Conservation (phyloP, 257 asterid genomes). For the Plantago ovata region DNA sequence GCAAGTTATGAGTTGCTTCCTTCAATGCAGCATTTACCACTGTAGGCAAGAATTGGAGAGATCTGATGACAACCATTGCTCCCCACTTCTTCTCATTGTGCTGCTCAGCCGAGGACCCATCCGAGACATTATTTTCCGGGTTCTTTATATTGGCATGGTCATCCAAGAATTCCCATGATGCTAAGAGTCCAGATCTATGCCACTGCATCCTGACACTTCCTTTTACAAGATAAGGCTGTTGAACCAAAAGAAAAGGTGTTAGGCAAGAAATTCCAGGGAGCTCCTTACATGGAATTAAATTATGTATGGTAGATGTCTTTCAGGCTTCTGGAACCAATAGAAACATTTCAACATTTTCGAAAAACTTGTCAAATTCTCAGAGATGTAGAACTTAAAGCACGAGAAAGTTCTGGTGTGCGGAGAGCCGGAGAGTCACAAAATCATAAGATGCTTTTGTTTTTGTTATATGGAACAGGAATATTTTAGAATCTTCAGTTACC, state of each 20-base stretch:
- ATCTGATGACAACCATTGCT: slow-evolving; percentile 89
- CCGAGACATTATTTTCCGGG: slow-evolving; percentile 33
- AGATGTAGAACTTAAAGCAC: no score
- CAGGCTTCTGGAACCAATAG: no score
- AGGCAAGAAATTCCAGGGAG: slow-evolving; percentile 17
- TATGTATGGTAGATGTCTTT: no score
- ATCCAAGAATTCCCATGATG: slow-evolving; percentile 91
- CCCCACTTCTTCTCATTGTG: slow-evolving; percentile 82
- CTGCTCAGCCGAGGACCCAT: slow-evolving; percentile 44
- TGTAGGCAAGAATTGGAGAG: slow-evolving; percentile 86
- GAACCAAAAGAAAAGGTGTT: slow-evolving; percentile 20
- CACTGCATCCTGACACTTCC: slow-evolving; percentile 99
- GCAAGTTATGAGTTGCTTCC: slow-evolving; percentile 67
- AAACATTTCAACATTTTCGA: no score
- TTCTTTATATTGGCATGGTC: slow-evolving; percentile 63
- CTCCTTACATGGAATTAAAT: background rate
- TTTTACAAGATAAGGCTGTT: slow-evolving; percentile 91
- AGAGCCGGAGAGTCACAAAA: no score
- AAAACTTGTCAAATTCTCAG: no score
- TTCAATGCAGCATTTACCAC: slow-evolving; percentile 72
- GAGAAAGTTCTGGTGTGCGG: no score
- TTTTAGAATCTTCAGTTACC: no score
- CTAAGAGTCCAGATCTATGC: slow-evolving; percentile 98
- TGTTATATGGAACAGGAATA: background rate
- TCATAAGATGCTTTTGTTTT: background rate